phyloP scores from a whole-genome alignment of 495 filamentous ascomycete genomes.

The Cenococcum geophilum region DNA sequence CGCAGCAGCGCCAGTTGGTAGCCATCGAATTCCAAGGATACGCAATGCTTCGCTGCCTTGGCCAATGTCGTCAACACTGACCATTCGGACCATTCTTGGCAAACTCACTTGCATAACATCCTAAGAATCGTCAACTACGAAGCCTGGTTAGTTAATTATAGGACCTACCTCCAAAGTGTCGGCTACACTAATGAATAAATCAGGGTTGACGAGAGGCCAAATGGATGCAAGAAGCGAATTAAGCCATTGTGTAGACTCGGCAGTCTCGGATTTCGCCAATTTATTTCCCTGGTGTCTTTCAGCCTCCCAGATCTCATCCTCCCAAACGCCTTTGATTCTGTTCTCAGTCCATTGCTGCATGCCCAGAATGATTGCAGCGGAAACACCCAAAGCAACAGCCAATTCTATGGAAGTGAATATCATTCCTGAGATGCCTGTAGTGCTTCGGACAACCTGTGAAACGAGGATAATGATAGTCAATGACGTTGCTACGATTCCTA shows the following conservation, averaged over 20 bases:
- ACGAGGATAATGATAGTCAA: constrained; percentile 29
- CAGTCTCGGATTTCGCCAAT: constrained; percentile 40
- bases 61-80: constrained; percentile 62
- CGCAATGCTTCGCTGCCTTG: constrained; percentile 61
- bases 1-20: constrained; percentile 58
- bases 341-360: constrained; percentile 50
- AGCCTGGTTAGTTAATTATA: neutral
- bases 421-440: constrained; percentile 23
- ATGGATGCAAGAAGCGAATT: constrained; percentile 57
- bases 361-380: constrained; percentile 39
- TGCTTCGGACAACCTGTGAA: constrained; percentile 16
- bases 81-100: constrained; percentile 59
- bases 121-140: neutral
- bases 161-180: constrained; percentile 52
- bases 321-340: constrained; percentile 49
- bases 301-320: constrained; percentile 58
- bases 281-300: constrained; percentile 45
- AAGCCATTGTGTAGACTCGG: constrained; percentile 61
- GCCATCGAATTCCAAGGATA: constrained; percentile 59
- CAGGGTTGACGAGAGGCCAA: constrained; percentile 66
- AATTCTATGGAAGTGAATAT: constrained; percentile 21
- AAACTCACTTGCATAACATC: constrained; percentile 67
- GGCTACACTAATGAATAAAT: constrained; percentile 56
- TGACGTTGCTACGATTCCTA: constrained; percentile 32
- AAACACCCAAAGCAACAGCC: constrained; percentile 26